Conservation (phyloP, 805 yeast genomes). For the Peterozyma xylosa region DNA sequence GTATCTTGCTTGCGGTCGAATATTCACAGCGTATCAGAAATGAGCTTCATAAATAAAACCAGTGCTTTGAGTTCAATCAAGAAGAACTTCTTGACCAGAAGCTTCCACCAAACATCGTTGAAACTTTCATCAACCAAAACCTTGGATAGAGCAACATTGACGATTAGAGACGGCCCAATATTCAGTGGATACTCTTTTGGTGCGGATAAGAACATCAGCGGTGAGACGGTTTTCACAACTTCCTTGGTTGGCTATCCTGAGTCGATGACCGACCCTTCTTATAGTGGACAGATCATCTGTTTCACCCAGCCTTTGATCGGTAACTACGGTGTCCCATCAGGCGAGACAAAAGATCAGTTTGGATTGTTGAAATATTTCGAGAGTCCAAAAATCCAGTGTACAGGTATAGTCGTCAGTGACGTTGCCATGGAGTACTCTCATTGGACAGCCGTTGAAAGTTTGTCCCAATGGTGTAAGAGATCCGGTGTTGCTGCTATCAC, state of each 20-base stretch:
- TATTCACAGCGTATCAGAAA: no score
- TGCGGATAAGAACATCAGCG: conserved; percentile 84
- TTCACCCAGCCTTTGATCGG: conserved; percentile 97
- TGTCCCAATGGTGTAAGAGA: conserved; percentile 93
- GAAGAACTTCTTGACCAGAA: no score
- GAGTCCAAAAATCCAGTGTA: conserved; percentile 85
- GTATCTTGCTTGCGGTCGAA: no score
- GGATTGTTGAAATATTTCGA: conserved; percentile 87
- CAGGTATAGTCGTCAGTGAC: conserved; percentile 94
- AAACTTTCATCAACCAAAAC: conserved; percentile 19
- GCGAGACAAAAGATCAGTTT: conserved; percentile 71
- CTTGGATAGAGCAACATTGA: conserved; percentile 79
- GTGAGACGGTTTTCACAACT: conserved; percentile 97
- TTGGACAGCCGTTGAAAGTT: conserved; percentile 98
- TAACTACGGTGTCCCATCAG: conserved; percentile 95
- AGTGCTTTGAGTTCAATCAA: no score
- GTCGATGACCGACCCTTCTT: conserved; percentile 98
- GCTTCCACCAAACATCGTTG: conserved; percentile 14
- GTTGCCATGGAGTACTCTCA: conserved; percentile 95
- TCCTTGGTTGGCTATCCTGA: conserved; percentile 98
- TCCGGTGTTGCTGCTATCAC: conserved; percentile 95
- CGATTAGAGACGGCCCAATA: conserved; percentile 88
- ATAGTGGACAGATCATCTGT: conserved; percentile 92
- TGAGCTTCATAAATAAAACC: no score
- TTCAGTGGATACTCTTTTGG: conserved; percentile 94